Percentiles rank a stretch among this genome's conserved stretches.
Conservation (phyloP, 495 filamentous ascomycete species). For the Penicillium samsonianum region DNA sequence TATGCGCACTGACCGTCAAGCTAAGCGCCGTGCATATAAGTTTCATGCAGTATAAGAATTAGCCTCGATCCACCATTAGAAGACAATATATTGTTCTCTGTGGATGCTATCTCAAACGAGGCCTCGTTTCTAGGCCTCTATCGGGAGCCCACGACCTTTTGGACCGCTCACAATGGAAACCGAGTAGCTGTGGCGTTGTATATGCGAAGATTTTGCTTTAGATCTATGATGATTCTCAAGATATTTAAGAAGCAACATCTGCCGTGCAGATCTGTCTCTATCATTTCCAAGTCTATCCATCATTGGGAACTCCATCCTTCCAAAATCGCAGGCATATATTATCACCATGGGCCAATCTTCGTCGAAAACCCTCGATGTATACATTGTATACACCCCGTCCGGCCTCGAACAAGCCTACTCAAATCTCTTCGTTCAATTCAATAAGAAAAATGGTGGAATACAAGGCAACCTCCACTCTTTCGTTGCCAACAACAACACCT, state of each 20-base stretch:
- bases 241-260: neutral
- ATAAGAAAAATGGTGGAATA: no score
- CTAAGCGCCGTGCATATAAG: constrained; percentile 1
- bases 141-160: neutral
- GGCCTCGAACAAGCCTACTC: neutral
- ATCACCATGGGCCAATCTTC: neutral
- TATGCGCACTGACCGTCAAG: neutral
- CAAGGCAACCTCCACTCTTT: neutral
- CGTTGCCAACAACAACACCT: no score
- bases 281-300: neutral
- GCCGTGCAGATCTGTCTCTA: neutral
- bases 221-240: neutral
- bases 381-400: neutral
- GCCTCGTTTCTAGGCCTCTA: neutral
- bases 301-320: neutral
- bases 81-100: neutral
- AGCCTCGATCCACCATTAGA: neutral
- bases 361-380: neutral
- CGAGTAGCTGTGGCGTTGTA: neutral
- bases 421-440: neutral
- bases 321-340: neutral
- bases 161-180: neutral
- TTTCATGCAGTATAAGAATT: neutral
- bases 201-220: neutral
- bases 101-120: neutral